Evolutionary conservation across 352 stramenopile genomes (phyloP).

Genomic region (Pythium aquatile): DNA sequence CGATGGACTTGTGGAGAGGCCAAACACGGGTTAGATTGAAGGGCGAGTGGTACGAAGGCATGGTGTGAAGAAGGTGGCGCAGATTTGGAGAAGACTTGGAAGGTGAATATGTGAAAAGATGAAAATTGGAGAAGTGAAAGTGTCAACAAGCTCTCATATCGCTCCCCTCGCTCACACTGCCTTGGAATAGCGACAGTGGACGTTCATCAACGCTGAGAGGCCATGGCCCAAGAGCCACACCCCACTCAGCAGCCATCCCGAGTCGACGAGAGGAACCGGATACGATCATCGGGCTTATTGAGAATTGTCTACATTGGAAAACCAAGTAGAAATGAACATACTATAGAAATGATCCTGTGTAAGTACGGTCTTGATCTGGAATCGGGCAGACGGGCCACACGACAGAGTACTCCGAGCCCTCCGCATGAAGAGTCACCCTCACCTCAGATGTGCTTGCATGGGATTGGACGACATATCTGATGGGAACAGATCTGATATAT

Average conservation of each 20-base stretch:
- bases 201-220: not conserved
- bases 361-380: slow-evolving; percentile 8
- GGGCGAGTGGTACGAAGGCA: too few species aligned
- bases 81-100: too few species aligned
- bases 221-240: not conserved
- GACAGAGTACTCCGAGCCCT: not conserved
- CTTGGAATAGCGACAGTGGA: slow-evolving; percentile 9
- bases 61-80: too few species aligned
- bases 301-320: slow-evolving; percentile 16
- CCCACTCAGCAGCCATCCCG: slow-evolving; percentile 10
- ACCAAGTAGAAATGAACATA: slow-evolving; percentile 18
- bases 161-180: slow-evolving; percentile 5
- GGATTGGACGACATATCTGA: not conserved
- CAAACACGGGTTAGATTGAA: too few species aligned
- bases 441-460: not conserved
- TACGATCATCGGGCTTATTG: not conserved
- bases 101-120: not conserved
- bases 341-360: slow-evolving; percentile 19
- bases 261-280: slow-evolving; percentile 17
- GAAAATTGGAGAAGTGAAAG: not conserved
- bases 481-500: not conserved
- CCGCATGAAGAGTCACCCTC: not conserved
- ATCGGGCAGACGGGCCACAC: not conserved
- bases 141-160: slow-evolving; percentile 4
- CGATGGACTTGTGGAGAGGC: not conserved